phyloP scores from a whole-genome alignment of 345 rosid genomes.

The Aurinia saxatilis region DNA sequence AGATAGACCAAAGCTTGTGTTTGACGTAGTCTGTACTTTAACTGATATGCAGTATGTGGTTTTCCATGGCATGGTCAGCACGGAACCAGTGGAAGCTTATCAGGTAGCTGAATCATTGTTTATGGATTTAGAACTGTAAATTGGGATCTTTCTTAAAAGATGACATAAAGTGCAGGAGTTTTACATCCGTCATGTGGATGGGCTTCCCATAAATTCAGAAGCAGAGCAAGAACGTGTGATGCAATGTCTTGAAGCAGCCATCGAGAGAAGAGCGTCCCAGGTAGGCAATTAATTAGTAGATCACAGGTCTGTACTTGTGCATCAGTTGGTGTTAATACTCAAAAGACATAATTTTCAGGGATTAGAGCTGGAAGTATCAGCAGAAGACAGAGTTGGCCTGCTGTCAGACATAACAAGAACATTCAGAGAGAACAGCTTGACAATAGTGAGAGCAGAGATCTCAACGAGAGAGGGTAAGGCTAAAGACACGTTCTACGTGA shows the following conservation, averaged over 20 bases:
- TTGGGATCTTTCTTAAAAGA: not conserved
- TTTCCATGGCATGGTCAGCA: slow-evolving; percentile 80
- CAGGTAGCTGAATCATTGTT: slow-evolving; percentile 40
- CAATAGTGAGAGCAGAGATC: slow-evolving; percentile 88
- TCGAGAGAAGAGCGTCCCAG: slow-evolving; percentile 69
- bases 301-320: no score
- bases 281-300: slow-evolving; percentile 41
- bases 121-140: not conserved
- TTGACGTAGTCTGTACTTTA: slow-evolving; percentile 80
- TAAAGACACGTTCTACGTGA: slow-evolving; percentile 67
- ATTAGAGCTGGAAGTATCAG: slow-evolving; percentile 65
- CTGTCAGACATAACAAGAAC: slow-evolving; percentile 90
- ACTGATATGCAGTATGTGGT: slow-evolving; percentile 95
- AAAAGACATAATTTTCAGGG: slow-evolving; percentile 42
- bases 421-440: slow-evolving; percentile 82
- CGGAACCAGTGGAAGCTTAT: slow-evolving; percentile 62
- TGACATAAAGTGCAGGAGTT: slow-evolving; percentile 45
- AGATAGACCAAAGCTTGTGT: slow-evolving; percentile 79
- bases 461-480: slow-evolving; percentile 75
- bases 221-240: slow-evolving; percentile 68
- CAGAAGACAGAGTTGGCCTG: slow-evolving; percentile 79
- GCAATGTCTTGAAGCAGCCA: slow-evolving; percentile 79
- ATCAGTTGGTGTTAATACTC: no score
- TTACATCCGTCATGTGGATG: slow-evolving; percentile 73
- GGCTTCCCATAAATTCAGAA: slow-evolving; percentile 65